These are phyloP conservation scores for Gypsophila paniculata DNA, from an alignment of 179 eudicot species.

Conservation along the genomic window DNA sequence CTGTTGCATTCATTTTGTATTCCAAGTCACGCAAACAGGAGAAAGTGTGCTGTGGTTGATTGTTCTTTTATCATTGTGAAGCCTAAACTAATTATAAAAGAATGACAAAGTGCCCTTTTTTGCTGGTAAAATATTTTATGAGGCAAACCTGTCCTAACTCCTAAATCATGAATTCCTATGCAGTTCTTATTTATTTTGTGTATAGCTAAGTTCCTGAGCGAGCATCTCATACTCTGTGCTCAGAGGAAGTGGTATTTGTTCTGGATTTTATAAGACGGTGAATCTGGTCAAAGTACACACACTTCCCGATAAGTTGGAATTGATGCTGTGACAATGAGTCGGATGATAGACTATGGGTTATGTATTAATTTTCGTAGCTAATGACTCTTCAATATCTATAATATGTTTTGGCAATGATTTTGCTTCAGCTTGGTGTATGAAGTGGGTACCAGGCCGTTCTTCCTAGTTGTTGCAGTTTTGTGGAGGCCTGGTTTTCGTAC, in stretches of 20 bases:
- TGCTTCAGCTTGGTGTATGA: constrained; percentile 9
- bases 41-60: neutral
- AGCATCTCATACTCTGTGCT: neutral
- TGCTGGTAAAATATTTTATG: neutral
- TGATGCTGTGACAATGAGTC: no score
- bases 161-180: neutral
- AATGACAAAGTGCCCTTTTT: neutral
- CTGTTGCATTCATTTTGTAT: neutral
- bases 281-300: no score
- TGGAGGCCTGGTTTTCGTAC: neutral
- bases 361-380: neutral
- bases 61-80: neutral
- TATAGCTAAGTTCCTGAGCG: neutral
- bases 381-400: neutral
- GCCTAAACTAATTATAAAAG: neutral
- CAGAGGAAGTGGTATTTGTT: neutral
- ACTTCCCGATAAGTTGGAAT: no score
- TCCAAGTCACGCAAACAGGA: neutral
- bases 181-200: neutral
- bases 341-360: neutral
- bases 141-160: neutral
- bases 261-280: neutral
- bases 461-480: neutral
- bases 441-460: neutral
- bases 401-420: neutral